Evolutionary conservation across 23 red algal species (phyloP).

Genomic region (Chondrus crispus): DNA sequence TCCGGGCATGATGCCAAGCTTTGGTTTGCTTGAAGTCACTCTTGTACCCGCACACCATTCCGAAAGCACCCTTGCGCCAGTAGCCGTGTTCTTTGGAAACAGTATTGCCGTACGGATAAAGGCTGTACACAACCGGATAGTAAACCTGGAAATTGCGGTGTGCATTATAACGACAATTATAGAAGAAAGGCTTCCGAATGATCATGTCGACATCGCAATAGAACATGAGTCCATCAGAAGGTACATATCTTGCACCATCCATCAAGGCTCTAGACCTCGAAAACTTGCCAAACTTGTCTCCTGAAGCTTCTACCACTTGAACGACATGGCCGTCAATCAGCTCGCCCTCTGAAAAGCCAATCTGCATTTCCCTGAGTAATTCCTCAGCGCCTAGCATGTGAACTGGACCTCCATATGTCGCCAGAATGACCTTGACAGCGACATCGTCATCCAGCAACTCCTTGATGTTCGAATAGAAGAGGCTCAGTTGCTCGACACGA

Average conservation of each 20-base stretch:
- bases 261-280: slow-evolving; percentile 35
- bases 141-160: slow-evolving; percentile 27
- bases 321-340: slow-evolving; percentile 24
- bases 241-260: slow-evolving; percentile 29
- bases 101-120: slow-evolving; percentile 30
- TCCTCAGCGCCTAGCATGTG: slow-evolving; percentile 26
- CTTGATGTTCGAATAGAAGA: slow-evolving; percentile 30
- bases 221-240: slow-evolving; percentile 49
- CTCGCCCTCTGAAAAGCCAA: slow-evolving; percentile 37
- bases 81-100: slow-evolving; percentile 49
- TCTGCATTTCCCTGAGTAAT: slow-evolving; percentile 27
- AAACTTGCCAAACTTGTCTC: slow-evolving; percentile 45
- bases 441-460: slow-evolving; percentile 7
- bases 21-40: slow-evolving; percentile 38
- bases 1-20: slow-evolving; percentile 1
- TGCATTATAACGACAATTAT: slow-evolving; percentile 47
- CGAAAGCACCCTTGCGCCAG: slow-evolving; percentile 46
- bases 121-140: slow-evolving; percentile 50
- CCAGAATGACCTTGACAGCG: slow-evolving; percentile 2
- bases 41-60: slow-evolving; percentile 41
- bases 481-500: slow-evolving; percentile 9
- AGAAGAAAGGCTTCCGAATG: slow-evolving; percentile 18
- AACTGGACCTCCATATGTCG: slow-evolving; percentile 34
- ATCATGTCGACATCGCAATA: slow-evolving; percentile 52
- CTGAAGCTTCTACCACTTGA: slow-evolving; percentile 33